Conservation (phyloP, 2,329 filamentous ascomycete species). For the Akanthomyces lecanii region DNA sequence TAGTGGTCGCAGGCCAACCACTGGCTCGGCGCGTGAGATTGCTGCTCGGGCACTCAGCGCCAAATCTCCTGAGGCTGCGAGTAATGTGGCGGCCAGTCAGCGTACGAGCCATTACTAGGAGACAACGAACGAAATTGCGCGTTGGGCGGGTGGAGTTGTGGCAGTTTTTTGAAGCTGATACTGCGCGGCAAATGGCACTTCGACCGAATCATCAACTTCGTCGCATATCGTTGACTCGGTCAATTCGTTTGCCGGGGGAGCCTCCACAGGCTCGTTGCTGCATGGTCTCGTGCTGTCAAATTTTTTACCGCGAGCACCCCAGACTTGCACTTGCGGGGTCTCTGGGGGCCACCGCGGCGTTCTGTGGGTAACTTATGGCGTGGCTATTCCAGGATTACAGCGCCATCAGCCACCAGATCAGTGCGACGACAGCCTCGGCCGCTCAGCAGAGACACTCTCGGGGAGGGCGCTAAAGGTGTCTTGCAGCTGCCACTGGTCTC, state of each 20-base stretch:
- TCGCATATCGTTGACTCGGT: background rate
- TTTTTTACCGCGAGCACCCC: conserved; percentile 6
- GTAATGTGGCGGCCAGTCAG: background rate
- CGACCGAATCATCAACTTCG: background rate
- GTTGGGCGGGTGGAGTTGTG: background rate
- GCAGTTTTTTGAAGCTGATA: background rate
- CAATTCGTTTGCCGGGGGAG: background rate
- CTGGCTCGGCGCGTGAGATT: background rate
- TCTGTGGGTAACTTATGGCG: background rate
- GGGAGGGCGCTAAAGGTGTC: background rate
- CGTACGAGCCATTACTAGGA: background rate
- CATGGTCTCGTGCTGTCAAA: conserved; percentile 14
- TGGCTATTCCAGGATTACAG: background rate
- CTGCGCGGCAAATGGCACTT: background rate
- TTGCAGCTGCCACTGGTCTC: background rate
- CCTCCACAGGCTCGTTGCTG: background rate
- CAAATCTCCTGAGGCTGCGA: background rate
- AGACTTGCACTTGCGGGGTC: conserved; percentile 9
- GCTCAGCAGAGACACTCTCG: background rate
- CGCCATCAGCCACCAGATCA: conserved; percentile 11
- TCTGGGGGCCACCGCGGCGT: background rate
- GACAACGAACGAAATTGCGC: background rate
- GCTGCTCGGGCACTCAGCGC: background rate
- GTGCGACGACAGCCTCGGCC: background rate
- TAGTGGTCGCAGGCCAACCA: background rate